phyloP scores from a whole-genome alignment of 495 filamentous ascomycete genomes.

The Hypoxylon trugodes region DNA sequence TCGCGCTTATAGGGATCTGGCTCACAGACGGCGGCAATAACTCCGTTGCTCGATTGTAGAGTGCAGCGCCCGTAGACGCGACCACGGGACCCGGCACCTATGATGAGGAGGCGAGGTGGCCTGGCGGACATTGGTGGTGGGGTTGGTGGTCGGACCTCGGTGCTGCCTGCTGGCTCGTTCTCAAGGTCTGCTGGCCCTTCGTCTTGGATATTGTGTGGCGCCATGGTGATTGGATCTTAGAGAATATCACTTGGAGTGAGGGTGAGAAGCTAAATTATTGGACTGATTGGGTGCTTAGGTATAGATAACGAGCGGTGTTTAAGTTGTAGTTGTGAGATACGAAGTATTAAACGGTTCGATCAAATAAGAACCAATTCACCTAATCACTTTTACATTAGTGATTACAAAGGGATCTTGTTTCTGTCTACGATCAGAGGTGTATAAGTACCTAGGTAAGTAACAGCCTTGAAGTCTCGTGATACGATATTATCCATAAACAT shows the following conservation, averaged over 20 bases:
- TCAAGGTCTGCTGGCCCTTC: slow-evolving; percentile 37
- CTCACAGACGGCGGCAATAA: slow-evolving; percentile 81
- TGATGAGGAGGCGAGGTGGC: slow-evolving; percentile 73
- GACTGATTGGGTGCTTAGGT: not conserved
- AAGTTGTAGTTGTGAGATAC: no score
- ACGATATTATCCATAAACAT: not conserved
- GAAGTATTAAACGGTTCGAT: no score
- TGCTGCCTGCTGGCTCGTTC: slow-evolving; percentile 13
- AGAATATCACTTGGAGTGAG: not conserved
- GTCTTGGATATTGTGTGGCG: slow-evolving; percentile 39
- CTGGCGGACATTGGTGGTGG: slow-evolving; percentile 47
- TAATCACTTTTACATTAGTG: no score
- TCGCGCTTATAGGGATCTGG: slow-evolving; percentile 79
- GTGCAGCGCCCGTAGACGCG: slow-evolving; percentile 77
- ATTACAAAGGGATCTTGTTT: no score
- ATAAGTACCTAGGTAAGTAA: no score
- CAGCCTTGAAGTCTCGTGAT: no score
- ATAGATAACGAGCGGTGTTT: no score
- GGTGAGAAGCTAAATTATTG: not conserved
- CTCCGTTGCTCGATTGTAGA: slow-evolving; percentile 64
- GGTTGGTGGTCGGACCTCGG: slow-evolving; percentile 39
- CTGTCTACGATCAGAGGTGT: no score
- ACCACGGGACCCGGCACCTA: slow-evolving; percentile 89
- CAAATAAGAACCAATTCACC: no score
- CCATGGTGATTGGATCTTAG: slow-evolving; percentile 26